Conservation (phyloP, 305 asterid genomes). For the Fraxinus xanthoxyloides region DNA sequence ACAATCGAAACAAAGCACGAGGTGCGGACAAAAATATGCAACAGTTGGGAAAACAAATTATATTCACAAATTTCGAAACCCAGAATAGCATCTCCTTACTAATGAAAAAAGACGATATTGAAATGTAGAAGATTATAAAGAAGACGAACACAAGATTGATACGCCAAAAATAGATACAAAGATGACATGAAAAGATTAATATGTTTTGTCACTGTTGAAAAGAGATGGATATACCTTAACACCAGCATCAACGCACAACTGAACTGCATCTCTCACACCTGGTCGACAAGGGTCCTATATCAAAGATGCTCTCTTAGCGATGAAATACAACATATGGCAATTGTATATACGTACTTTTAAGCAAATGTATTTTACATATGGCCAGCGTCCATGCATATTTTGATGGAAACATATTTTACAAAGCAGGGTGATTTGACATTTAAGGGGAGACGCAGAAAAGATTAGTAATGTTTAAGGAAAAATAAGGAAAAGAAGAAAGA, state of each 20-base stretch:
- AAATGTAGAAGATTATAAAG: neutral
- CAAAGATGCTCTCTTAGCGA: constrained; percentile 22
- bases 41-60: neutral
- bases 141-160: neutral
- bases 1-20: neutral
- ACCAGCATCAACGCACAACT: constrained; percentile 74
- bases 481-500: neutral
- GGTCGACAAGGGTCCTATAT: constrained; percentile 94
- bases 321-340: neutral
- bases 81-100: neutral
- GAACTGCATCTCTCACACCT: constrained; percentile 81
- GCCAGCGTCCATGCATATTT: neutral
- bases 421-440: neutral
- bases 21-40: neutral
- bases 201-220: neutral
- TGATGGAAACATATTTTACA: neutral
- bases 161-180: neutral
- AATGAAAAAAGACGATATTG: neutral
- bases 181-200: neutral
- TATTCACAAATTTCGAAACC: neutral
- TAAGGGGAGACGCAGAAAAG: neutral
- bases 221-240: constrained; percentile 59
- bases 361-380: neutral
- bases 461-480: neutral
- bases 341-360: neutral